Evolutionary conservation across 1,284 basidiomycete species (phyloP).

Genomic region (Apiotrichum porosum): DNA sequence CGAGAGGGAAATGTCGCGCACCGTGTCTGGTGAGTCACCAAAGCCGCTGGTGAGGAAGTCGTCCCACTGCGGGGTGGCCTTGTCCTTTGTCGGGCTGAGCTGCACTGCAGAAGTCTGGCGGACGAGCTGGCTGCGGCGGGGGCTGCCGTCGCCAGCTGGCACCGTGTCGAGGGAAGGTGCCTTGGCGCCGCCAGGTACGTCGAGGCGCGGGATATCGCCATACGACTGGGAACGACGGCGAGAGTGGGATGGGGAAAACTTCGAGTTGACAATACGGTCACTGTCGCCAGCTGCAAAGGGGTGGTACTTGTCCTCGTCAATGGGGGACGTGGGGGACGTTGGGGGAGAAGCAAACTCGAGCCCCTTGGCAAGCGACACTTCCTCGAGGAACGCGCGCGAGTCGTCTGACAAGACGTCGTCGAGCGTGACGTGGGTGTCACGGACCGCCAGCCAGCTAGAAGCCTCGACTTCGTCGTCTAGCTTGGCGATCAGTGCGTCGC

Average conservation of each 20-base stretch:
- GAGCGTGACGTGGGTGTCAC: conserved; percentile 6
- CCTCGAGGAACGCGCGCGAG: conserved; percentile 18
- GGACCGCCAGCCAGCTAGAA: conserved; percentile 4
- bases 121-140: neutral
- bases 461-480: conserved; percentile 8
- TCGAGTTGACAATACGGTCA: neutral
- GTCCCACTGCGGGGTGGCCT: conserved; percentile 14
- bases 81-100: conserved; percentile 1
- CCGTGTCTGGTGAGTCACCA: conserved; percentile 13
- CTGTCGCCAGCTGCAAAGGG: conserved; percentile 12
- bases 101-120: conserved; percentile 7
- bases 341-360: conserved; percentile 8
- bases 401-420: conserved; percentile 18
- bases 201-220: conserved; percentile 9
- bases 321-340: neutral
- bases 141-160: neutral
- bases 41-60: conserved; percentile 24
- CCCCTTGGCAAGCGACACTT: conserved; percentile 7
- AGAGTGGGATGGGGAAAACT: neutral
- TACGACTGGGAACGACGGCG: conserved; percentile 23
- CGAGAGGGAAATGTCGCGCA: conserved; percentile 9
- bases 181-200: neutral
- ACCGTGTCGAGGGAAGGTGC: neutral
- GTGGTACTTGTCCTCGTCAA: conserved; percentile 15
- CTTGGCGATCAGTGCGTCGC: conserved; percentile 16